Percentiles rank a stretch among this genome's conserved stretches.
These are phyloP conservation scores for Aspergillus ellipticus DNA, from an alignment of 495 filamentous ascomycete species.

Conservation along the genomic window DNA sequence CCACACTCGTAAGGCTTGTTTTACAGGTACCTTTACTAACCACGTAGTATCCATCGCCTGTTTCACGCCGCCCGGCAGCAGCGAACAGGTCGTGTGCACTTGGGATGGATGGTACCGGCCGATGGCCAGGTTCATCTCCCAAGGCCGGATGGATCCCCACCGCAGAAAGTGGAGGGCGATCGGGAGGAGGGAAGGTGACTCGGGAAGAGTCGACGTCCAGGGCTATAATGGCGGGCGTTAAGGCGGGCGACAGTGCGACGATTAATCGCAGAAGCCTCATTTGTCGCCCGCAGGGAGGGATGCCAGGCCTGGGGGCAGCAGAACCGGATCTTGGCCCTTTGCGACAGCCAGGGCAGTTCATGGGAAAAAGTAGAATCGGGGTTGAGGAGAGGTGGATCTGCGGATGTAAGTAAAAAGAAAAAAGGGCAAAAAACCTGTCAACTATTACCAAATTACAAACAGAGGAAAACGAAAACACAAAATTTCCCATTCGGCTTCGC, in stretches of 20 bases:
- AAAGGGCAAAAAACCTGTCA: conserved; percentile 18
- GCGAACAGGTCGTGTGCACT: neutral
- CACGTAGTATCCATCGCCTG: neutral
- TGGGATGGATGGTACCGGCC: neutral
- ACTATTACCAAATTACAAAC: conserved; percentile 35
- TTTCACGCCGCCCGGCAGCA: neutral
- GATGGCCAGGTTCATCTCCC: neutral
- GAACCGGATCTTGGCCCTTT: neutral
- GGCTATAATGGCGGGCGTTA: conserved; percentile 1
- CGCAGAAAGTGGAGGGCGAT: conserved; percentile 9
- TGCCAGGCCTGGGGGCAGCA: neutral
- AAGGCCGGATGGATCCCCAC: conserved; percentile 4
- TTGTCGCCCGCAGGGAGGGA: neutral
- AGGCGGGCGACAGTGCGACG: neutral
- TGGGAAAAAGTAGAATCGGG: conserved; percentile 10
- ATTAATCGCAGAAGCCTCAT: conserved; percentile 1
- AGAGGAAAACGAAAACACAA: conserved; percentile 45
- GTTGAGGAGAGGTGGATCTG: conserved; percentile 24
- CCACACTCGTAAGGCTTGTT: too few species aligned
- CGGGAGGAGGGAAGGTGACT: conserved; percentile 11
- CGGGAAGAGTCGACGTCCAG: neutral
- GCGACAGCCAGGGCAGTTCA: neutral
- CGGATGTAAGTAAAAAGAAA: conserved; percentile 20
- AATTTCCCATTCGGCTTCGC: conserved; percentile 15
- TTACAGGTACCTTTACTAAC: too few species aligned